Conservation (phyloP, 2,329 filamentous ascomycete genomes). For the Albifimbria verrucaria region DNA sequence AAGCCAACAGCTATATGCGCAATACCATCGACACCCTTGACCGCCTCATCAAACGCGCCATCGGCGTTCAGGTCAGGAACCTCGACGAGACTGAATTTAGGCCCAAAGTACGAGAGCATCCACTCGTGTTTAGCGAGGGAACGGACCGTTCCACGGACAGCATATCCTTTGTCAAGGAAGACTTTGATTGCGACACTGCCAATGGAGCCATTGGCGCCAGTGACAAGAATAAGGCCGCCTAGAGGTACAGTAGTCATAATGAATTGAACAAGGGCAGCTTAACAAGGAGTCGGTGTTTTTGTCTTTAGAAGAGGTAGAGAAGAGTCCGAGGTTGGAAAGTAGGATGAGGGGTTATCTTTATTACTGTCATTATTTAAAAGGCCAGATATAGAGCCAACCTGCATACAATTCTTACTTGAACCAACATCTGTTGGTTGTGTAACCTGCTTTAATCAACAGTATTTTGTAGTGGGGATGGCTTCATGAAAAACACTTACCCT, state of each 20-base stretch:
- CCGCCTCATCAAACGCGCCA: constrained; percentile 31
- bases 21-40: constrained; percentile 25
- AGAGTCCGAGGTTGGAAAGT: too few relatives aligned
- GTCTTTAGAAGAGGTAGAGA: too few relatives aligned
- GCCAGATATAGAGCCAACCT: too few relatives aligned
- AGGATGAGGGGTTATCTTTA: too few relatives aligned
- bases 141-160: constrained; percentile 34
- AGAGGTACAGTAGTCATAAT: not conserved
- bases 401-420: too few relatives aligned
- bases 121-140: constrained; percentile 13
- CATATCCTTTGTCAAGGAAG: constrained; percentile 33
- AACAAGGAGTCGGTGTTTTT: too few relatives aligned
- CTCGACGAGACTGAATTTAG: constrained; percentile 18
- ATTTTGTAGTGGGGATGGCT: too few relatives aligned
- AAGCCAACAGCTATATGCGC: constrained; percentile 17
- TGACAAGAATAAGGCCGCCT: constrained; percentile 26
- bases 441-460: too few relatives aligned
- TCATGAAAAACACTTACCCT: too few relatives aligned
- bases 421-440: too few relatives aligned
- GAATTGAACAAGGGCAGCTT: too few relatives aligned
- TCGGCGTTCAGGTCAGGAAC: constrained; percentile 31
- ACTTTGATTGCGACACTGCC: constrained; percentile 30
- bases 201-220: constrained; percentile 38
- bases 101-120: constrained; percentile 14
- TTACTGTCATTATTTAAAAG: too few relatives aligned